A percentile compares a stretch with the other conserved stretches of the same genome.
Conservation (phyloP, 2,329 filamentous ascomycete species). For the Calonectria pseudoturangicola region DNA sequence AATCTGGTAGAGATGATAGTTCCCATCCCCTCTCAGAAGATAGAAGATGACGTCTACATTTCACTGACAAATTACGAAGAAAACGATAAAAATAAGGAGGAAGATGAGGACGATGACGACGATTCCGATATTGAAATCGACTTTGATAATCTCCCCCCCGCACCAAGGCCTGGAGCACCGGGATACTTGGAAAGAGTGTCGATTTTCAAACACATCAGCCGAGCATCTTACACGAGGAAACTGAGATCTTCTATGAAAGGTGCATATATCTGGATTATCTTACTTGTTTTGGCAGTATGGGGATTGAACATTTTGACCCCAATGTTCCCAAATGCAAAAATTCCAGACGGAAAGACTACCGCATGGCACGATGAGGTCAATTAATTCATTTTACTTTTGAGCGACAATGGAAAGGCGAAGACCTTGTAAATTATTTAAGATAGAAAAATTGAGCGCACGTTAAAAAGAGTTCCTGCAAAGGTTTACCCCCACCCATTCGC, state of each 20-base stretch:
- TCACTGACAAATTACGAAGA: neutral
- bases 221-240: neutral
- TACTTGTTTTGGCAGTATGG: neutral
- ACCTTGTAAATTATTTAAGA: no score
- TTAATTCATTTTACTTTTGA: no score
- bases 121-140: neutral
- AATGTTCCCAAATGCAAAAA: neutral
- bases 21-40: neutral
- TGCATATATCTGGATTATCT: neutral
- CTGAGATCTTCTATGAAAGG: neutral
- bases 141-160: neutral
- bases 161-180: no score
- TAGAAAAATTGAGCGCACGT: no score
- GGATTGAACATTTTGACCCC: neutral
- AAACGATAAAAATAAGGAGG: neutral
- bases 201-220: neutral
- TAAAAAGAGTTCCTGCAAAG: no score
- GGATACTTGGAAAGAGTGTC: neutral
- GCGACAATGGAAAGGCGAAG: no score
- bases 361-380: neutral
- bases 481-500: no score
- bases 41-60: neutral
- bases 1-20: neutral
- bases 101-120: neutral
- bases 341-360: neutral